phyloP scores from a whole-genome alignment of 1,139 yeast species.

The Diutina pseudorugosa region DNA sequence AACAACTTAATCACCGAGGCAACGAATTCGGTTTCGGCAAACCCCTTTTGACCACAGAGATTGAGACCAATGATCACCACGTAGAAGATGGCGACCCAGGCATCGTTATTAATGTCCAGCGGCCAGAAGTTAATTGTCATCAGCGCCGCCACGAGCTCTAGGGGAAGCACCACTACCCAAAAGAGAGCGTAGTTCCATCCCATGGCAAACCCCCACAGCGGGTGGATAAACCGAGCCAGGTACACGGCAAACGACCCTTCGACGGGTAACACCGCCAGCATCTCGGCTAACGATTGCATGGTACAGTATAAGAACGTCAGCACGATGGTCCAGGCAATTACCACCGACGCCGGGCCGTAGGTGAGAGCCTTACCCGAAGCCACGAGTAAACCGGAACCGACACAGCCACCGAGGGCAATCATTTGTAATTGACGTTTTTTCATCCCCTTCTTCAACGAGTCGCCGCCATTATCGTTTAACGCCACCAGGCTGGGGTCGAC shows the following conservation, averaged over 20 bases:
- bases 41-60: conserved; percentile 45
- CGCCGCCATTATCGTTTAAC: not conserved
- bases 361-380: conserved; percentile 17
- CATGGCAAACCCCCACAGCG: conserved; percentile 66
- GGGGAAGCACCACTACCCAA: conserved; percentile 59
- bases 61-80: conserved; percentile 43
- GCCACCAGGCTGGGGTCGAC: not conserved
- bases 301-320: conserved; percentile 44
- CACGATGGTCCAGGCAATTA: conserved; percentile 32
- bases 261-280: conserved; percentile 55
- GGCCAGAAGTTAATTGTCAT: conserved; percentile 60
- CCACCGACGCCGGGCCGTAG: conserved; percentile 25
- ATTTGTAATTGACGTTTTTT: conserved; percentile 4
- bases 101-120: conserved; percentile 42
- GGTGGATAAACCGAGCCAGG: conserved; percentile 52
- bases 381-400: conserved; percentile 11
- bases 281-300: conserved; percentile 58
- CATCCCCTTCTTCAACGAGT: conserved; percentile 4
- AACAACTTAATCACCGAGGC: conserved; percentile 48
- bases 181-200: conserved; percentile 61
- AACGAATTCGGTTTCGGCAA: conserved; percentile 57
- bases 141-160: conserved; percentile 63
- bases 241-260: conserved; percentile 64
- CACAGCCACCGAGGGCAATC: conserved; percentile 15
- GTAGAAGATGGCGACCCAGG: conserved; percentile 56